Evolutionary conservation across 2,329 filamentous ascomycete species (phyloP).

Genomic region (Fusarium ambrosium): DNA sequence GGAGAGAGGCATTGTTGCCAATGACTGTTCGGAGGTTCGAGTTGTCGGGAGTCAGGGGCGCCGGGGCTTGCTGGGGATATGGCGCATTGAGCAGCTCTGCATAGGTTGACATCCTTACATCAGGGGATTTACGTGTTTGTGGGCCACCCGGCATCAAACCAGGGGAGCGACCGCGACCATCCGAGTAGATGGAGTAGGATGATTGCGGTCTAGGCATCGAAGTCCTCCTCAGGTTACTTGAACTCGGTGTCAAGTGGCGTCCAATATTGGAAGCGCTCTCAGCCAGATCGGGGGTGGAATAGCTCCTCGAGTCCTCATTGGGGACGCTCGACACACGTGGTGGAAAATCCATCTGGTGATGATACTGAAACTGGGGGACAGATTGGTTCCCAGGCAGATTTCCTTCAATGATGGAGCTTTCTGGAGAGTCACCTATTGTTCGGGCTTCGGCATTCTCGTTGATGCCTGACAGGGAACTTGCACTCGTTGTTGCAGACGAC

Average conservation of each 20-base stretch:
- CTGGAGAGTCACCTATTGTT: constrained; percentile 61
- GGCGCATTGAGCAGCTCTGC: constrained; percentile 75
- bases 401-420: constrained; percentile 65
- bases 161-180: constrained; percentile 75
- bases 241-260: constrained; percentile 73
- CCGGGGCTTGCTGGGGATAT: constrained; percentile 82
- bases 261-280: constrained; percentile 67
- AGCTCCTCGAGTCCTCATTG: constrained; percentile 58
- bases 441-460: constrained; percentile 63
- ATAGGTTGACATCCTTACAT: constrained; percentile 66
- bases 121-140: constrained; percentile 68
- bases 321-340: constrained; percentile 59
- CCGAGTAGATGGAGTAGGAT: constrained; percentile 80
- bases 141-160: constrained; percentile 61
- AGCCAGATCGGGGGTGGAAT: constrained; percentile 65
- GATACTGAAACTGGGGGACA: constrained; percentile 73
- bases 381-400: constrained; percentile 56
- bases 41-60: constrained; percentile 82
- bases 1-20: constrained; percentile 89
- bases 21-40: constrained; percentile 82
- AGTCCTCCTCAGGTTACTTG: constrained; percentile 66
- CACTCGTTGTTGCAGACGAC: constrained; percentile 68
- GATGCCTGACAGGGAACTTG: constrained; percentile 67
- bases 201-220: constrained; percentile 79
- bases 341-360: constrained; percentile 67